Evolutionary conservation across 2,329 filamentous ascomycete genomes (phyloP).

Genomic region (Fusarium musae): DNA sequence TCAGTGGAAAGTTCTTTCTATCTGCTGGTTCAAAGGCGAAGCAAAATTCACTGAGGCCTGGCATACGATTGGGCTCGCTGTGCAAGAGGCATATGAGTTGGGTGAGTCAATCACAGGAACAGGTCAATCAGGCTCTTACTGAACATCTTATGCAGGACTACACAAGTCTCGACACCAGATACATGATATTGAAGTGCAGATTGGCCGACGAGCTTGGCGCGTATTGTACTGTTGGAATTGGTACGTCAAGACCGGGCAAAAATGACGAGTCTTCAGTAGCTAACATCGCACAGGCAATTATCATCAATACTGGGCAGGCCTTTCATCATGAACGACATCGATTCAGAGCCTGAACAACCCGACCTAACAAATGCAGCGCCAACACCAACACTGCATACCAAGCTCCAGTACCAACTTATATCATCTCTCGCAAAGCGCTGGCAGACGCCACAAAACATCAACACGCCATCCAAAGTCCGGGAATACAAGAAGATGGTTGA

Average conservation of each 20-base stretch:
- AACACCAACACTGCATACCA: slow-evolving; percentile 8
- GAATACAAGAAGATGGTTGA: background rate
- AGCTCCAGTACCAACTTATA: slow-evolving; percentile 8
- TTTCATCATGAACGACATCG: slow-evolving; percentile 10
- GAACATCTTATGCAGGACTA: background rate
- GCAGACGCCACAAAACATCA: slow-evolving; percentile 10
- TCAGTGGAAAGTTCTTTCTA: slow-evolving; percentile 11
- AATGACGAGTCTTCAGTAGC: fast-evolving
- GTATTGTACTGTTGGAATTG: slow-evolving; percentile 16
- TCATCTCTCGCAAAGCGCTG: slow-evolving; percentile 10
- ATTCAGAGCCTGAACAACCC: background rate
- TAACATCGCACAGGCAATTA: background rate
- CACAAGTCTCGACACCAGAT: background rate
- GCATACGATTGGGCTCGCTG: slow-evolving; percentile 4
- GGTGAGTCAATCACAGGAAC: background rate
- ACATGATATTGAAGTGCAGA: background rate
- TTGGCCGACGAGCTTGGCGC: slow-evolving; percentile 11
- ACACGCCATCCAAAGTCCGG: background rate
- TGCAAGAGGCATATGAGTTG: slow-evolving; percentile 17
- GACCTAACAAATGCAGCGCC: background rate
- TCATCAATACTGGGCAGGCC: background rate
- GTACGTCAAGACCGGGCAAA: fast-evolving
- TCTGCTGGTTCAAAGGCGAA: slow-evolving; percentile 18
- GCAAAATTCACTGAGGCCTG: slow-evolving; percentile 13
- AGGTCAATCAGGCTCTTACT: background rate